A percentile compares a stretch with the other conserved stretches of the same genome.
phyloP scores from a whole-genome alignment of 352 stramenopile species.

The Pythium aristosporum region DNA sequence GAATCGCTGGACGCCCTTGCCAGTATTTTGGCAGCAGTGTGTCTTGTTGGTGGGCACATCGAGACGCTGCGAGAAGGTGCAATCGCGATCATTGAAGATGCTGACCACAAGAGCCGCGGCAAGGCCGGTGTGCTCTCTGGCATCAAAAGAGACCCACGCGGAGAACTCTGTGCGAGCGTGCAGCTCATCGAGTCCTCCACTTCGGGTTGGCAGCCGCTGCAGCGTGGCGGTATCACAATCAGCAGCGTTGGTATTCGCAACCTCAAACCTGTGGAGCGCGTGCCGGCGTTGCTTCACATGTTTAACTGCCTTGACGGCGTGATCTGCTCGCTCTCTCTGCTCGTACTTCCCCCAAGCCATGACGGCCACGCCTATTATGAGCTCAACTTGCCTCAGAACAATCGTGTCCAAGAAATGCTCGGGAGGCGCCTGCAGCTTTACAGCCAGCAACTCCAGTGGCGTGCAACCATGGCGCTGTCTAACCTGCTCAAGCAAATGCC shows the following conservation, averaged over 20 bases:
- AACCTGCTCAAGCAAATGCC: slow-evolving; percentile 74
- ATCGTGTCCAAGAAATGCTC: slow-evolving; percentile 55
- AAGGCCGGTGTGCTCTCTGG: slow-evolving; percentile 40
- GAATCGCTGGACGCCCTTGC: slow-evolving; percentile 60
- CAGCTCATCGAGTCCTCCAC: slow-evolving; percentile 11
- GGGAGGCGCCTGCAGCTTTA: slow-evolving; percentile 58
- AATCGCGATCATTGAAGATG: slow-evolving; percentile 49
- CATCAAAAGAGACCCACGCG: slow-evolving; percentile 31
- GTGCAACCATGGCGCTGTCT: slow-evolving; percentile 69
- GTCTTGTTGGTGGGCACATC: slow-evolving; percentile 70
- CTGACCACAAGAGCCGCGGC: slow-evolving; percentile 37
- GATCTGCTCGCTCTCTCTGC: slow-evolving; percentile 47
- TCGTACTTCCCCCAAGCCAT: slow-evolving; percentile 36
- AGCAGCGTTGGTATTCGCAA: slow-evolving; percentile 42
- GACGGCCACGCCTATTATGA: slow-evolving; percentile 42
- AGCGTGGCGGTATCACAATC: slow-evolving; percentile 5
- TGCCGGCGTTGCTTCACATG: slow-evolving; percentile 78
- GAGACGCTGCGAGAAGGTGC: slow-evolving; percentile 72
- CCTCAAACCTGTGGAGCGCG: slow-evolving; percentile 62
- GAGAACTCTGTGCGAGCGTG: slow-evolving; percentile 25
- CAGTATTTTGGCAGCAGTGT: slow-evolving; percentile 59
- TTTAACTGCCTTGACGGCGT: slow-evolving; percentile 68
- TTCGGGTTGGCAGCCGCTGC: slow-evolving; percentile 13
- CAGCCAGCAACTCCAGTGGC: slow-evolving; percentile 82
- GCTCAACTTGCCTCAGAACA: slow-evolving; percentile 66